phyloP scores from a whole-genome alignment of 1,284 basidiomycete genomes.

The Microbotryum lychnidis-dioicae region DNA sequence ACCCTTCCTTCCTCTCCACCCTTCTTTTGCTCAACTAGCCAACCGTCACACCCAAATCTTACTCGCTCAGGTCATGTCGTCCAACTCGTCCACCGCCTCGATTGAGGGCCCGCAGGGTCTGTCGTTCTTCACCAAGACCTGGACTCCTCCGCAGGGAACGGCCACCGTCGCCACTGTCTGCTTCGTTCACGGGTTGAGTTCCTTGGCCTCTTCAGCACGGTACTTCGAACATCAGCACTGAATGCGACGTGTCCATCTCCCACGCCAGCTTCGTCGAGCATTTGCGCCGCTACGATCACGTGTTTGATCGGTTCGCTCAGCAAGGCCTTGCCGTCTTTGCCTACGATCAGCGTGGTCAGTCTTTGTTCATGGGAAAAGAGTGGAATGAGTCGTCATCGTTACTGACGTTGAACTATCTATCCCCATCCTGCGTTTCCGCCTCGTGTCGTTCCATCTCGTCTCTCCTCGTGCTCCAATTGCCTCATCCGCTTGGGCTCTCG shows the following conservation, averaged over 20 bases:
- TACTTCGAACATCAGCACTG: background rate
- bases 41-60: no score
- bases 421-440: no score
- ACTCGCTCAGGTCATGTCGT: background rate
- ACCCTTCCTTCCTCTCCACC: no score
- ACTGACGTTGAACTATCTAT: background rate
- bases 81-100: constrained; percentile 5
- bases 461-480: no score
- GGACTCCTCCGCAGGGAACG: constrained; percentile 8
- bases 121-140: constrained; percentile 33
- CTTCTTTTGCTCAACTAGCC: no score
- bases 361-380: background rate
- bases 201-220: no score
- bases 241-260: background rate
- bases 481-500: no score
- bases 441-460: no score
- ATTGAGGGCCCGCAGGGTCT: constrained; percentile 9
- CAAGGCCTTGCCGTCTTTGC: constrained; percentile 41
- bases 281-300: constrained; percentile 40
- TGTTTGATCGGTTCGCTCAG: constrained; percentile 39
- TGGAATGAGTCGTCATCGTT: background rate
- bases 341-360: constrained; percentile 40
- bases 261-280: constrained; percentile 41
- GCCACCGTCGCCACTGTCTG: constrained; percentile 22
- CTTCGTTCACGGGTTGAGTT: constrained; percentile 34